Percentiles rank a stretch among this genome's conserved stretches.
Evolutionary conservation across 192 early-diverging fungal species (phyloP).

Genomic region (Rhizoclosmatium globosum): DNA sequence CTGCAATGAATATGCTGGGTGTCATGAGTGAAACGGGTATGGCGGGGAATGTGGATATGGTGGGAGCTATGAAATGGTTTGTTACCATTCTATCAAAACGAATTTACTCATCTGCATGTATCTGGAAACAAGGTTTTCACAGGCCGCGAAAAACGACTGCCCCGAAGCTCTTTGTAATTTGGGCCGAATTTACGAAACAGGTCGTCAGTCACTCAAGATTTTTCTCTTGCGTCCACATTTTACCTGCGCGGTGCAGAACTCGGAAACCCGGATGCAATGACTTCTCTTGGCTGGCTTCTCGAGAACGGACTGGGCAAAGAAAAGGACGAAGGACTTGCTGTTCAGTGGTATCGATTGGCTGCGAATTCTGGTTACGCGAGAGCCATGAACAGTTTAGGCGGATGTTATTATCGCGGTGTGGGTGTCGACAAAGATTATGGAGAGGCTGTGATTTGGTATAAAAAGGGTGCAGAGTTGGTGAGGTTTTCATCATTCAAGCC

Average conservation of each 20-base stretch:
- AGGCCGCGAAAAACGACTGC: slow-evolving; percentile 42
- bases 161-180: slow-evolving; percentile 54
- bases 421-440: slow-evolving; percentile 54
- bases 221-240: slow-evolving; percentile 31
- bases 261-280: slow-evolving; percentile 53
- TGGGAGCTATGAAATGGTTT: slow-evolving; percentile 48
- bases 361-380: slow-evolving; percentile 40
- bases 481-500: background rate
- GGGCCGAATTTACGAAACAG: slow-evolving; percentile 55
- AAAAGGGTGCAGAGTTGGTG: slow-evolving; percentile 50
- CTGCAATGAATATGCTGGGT: slow-evolving; percentile 61
- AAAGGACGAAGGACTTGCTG: slow-evolving; percentile 37
- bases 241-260: slow-evolving; percentile 54
- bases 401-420: slow-evolving; percentile 53
- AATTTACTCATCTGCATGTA: background rate
- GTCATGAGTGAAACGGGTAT: slow-evolving; percentile 62
- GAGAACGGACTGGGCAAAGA: slow-evolving; percentile 51
- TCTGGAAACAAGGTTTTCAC: slow-evolving; percentile 16
- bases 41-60: slow-evolving; percentile 56
- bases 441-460: slow-evolving; percentile 55
- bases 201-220: slow-evolving; percentile 44
- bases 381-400: slow-evolving; percentile 56
- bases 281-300: slow-evolving; percentile 47
- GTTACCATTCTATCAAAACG: background rate
- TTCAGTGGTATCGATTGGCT: slow-evolving; percentile 51